These are phyloP conservation scores for Metarhizium brunneum DNA, from an alignment of 2,329 filamentous ascomycete species.

Conservation along the genomic window DNA sequence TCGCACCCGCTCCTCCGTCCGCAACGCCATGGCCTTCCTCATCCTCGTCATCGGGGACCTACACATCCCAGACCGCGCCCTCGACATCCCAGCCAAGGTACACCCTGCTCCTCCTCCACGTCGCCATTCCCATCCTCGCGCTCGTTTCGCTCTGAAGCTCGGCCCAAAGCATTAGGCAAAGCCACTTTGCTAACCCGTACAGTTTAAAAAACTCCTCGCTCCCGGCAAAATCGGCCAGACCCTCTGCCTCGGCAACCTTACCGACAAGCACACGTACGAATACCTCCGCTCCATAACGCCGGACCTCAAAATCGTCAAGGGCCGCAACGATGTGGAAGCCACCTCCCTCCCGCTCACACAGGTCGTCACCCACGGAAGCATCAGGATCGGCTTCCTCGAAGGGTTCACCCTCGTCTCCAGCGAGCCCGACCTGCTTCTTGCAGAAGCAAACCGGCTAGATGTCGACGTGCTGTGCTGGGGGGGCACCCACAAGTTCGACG, in stretches of 20 bases:
- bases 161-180: too few species aligned
- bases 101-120: slow-evolving; percentile 2
- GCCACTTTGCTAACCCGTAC: slow-evolving; percentile 8
- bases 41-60: slow-evolving; percentile 89
- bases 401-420: slow-evolving; percentile 59
- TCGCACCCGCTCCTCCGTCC: neutral
- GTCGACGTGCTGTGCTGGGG: slow-evolving; percentile 63
- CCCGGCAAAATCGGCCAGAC: slow-evolving; percentile 78
- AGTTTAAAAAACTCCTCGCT: slow-evolving; percentile 81
- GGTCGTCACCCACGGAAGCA: slow-evolving; percentile 55
- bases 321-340: slow-evolving; percentile 58
- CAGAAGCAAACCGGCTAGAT: slow-evolving; percentile 59
- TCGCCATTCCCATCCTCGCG: too few species aligned
- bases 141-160: too few species aligned
- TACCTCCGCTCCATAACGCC: slow-evolving; percentile 68
- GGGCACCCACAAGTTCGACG: slow-evolving; percentile 59
- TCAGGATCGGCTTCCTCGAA: slow-evolving; percentile 59
- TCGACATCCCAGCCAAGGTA: slow-evolving; percentile 86
- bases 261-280: slow-evolving; percentile 71
- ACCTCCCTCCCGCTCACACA: slow-evolving; percentile 56
- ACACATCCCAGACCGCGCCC: slow-evolving; percentile 85
- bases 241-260: slow-evolving; percentile 71
- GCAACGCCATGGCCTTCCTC: slow-evolving; percentile 64
- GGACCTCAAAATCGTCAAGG: slow-evolving; percentile 61
- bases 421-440: slow-evolving; percentile 57